phyloP scores from a whole-genome alignment of 495 filamentous ascomycete genomes.

The Penicillium atrosanguineum region DNA sequence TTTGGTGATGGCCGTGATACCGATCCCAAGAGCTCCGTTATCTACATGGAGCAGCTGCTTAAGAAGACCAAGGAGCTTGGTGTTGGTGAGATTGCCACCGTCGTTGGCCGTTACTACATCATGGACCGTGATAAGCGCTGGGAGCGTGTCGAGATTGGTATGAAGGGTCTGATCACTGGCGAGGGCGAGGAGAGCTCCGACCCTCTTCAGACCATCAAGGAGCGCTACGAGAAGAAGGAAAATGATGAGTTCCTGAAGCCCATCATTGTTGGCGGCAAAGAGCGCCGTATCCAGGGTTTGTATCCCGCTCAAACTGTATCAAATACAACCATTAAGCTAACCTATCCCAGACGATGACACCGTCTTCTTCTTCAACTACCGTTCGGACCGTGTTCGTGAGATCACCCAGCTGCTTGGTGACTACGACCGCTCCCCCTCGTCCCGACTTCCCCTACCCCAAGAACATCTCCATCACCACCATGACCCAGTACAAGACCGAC shows the following conservation, averaged over 20 bases:
- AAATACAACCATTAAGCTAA: slow-evolving; percentile 7
- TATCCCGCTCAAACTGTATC: not conserved
- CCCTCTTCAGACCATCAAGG: slow-evolving; percentile 80
- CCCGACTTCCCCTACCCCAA: slow-evolving; percentile 95
- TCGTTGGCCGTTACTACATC: slow-evolving; percentile 94
- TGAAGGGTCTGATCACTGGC: slow-evolving; percentile 81
- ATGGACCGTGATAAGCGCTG: slow-evolving; percentile 99
- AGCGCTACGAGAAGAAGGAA: slow-evolving; percentile 81
- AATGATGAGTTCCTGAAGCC: slow-evolving; percentile 98
- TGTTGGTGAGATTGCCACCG: slow-evolving; percentile 82
- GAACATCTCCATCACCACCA: slow-evolving; percentile 86
- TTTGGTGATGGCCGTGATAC: slow-evolving; percentile 98
- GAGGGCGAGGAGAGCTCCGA: slow-evolving; percentile 84
- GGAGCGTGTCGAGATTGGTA: slow-evolving; percentile 86
- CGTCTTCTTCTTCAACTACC: slow-evolving; percentile 99
- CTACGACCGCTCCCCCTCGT: slow-evolving; percentile 78
- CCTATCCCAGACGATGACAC: slow-evolving; percentile 71
- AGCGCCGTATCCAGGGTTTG: slow-evolving; percentile 77
- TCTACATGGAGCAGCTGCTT: slow-evolving; percentile 82
- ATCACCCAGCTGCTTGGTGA: slow-evolving; percentile 92
- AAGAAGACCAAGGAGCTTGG: slow-evolving; percentile 78
- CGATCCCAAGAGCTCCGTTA: slow-evolving; percentile 85
- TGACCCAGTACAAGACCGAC: slow-evolving; percentile 98
- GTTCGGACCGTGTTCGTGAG: slow-evolving; percentile 95
- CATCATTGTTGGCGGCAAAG: slow-evolving; percentile 87